Conservation (phyloP, 345 rosid species). For the Salix dunnii region DNA sequence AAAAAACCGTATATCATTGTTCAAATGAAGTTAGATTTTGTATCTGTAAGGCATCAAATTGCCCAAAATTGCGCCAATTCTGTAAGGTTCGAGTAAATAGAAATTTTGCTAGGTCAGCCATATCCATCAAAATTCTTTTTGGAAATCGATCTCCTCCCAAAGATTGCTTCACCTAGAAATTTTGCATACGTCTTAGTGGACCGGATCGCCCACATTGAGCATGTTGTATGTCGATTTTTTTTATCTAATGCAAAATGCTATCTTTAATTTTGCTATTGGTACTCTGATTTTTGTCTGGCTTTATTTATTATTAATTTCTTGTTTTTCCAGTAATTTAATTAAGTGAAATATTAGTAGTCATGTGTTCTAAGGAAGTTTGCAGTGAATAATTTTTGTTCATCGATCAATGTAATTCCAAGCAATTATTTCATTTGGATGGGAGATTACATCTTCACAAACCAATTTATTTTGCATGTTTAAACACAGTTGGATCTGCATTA, state of each 20-base stretch:
- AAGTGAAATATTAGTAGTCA: neutral
- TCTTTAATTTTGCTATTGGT: neutral
- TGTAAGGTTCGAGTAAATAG: neutral
- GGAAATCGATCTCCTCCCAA: neutral
- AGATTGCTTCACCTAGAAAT: neutral
- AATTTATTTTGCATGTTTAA: neutral
- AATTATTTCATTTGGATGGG: neutral
- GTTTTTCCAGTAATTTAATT: neutral
- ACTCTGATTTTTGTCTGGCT: neutral
- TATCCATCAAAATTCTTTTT: neutral
- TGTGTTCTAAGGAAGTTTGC: neutral
- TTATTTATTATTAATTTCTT: neutral
- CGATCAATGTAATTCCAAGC: neutral
- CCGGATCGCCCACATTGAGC: neutral
- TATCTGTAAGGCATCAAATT: neutral
- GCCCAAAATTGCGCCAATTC: neutral
- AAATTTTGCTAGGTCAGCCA: neutral
- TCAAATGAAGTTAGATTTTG: slow-evolving; percentile 3
- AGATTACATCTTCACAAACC: neutral
- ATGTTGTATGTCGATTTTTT: neutral
- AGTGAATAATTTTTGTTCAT: too few species aligned
- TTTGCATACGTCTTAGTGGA: neutral
- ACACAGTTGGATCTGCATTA: neutral
- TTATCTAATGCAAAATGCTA: neutral
- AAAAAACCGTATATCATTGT: neutral